Conservation (phyloP, 78 protist species). For the Emiliania huxleyi region DNA sequence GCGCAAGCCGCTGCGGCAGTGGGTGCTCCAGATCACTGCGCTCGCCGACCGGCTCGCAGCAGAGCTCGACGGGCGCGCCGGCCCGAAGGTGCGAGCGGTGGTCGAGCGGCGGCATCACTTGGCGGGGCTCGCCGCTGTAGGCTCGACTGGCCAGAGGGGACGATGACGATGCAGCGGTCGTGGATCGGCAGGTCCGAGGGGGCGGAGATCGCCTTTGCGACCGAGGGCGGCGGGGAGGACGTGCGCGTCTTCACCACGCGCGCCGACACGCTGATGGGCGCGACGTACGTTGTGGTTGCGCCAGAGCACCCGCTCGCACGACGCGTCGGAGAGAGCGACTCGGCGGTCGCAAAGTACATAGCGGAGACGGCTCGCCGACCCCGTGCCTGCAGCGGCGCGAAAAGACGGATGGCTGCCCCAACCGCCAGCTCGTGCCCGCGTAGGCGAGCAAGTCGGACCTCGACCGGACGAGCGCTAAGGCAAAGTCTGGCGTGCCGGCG, state of each 20-base stretch:
- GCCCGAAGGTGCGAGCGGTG: neutral
- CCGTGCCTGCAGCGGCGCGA: no score
- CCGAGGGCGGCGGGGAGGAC: neutral
- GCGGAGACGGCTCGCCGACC: no score
- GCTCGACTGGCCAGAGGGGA: conserved; percentile 29
- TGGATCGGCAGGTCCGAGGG: conserved; percentile 44
- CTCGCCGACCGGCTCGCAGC: conserved; percentile 3
- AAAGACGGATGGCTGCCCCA: no score
- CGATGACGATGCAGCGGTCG: conserved; percentile 12
- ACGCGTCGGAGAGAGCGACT: neutral
- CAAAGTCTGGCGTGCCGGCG: conserved; percentile 32
- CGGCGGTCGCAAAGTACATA: neutral
- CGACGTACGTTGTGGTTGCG: conserved; percentile 43
- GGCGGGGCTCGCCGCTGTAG: no score
- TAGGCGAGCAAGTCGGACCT: conserved; percentile 7
- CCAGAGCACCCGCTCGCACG: conserved; percentile 63
- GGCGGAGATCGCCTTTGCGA: neutral
- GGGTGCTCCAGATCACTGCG: conserved; percentile 37
- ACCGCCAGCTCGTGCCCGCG: neutral
- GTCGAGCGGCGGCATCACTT: no score
- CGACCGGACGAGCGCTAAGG: conserved; percentile 19
- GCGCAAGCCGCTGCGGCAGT: conserved; percentile 39
- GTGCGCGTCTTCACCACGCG: conserved; percentile 79
- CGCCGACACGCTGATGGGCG: conserved; percentile 84
- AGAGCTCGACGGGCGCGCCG: conserved; percentile 3